Percentiles rank a stretch among this genome's conserved stretches.
phyloP scores from a whole-genome alignment of 148 eudicot genomes.

The Cornus suecica region DNA sequence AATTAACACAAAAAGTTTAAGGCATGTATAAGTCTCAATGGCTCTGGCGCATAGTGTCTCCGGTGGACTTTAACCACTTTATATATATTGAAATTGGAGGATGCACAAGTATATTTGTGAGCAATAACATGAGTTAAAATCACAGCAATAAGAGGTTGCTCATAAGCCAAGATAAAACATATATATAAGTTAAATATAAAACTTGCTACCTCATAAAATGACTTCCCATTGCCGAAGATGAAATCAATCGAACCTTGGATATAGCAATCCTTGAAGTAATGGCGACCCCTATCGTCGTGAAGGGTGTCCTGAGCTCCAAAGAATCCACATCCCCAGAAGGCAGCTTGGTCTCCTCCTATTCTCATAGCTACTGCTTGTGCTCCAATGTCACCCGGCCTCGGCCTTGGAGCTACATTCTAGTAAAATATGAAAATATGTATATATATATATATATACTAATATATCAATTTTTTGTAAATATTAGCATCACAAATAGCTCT shows the following conservation, averaged over 20 bases:
- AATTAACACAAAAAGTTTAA: no score
- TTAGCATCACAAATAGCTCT: neutral
- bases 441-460: no score
- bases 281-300: conserved; percentile 90
- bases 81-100: neutral
- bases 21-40: no score
- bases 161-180: neutral
- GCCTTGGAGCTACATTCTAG: conserved; percentile 88
- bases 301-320: conserved; percentile 94
- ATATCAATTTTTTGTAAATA: neutral
- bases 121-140: no score
- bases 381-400: conserved; percentile 72
- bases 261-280: conserved; percentile 88
- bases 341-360: conserved; percentile 68
- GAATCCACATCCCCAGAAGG: conserved; percentile 98
- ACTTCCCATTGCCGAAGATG: conserved; percentile 75
- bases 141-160: neutral
- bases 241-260: conserved; percentile 94
- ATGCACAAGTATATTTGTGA: no score
- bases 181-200: no score
- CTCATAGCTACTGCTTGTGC: conserved; percentile 93
- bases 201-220: conserved; percentile 70
- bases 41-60: no score
- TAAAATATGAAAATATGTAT: neutral
- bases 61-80: no score